Conservation (phyloP, 164 flowering plant species). For the Annona cherimola region DNA sequence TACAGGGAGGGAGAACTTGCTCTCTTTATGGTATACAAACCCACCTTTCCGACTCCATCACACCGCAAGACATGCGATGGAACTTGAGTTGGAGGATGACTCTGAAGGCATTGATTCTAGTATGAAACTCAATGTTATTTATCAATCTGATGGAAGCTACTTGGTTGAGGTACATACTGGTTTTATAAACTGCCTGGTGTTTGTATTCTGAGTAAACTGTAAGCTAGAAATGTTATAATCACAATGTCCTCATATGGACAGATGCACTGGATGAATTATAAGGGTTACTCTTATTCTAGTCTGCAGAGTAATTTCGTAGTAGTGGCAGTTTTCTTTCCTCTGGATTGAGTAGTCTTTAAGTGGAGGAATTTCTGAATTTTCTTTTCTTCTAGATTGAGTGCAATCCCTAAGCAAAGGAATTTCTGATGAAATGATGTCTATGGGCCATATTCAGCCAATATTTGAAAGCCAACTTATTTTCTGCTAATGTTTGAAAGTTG, state of each 20-base stretch:
- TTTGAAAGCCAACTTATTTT: too few species aligned
- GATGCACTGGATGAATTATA: not conserved
- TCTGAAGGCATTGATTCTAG: conserved; percentile 30
- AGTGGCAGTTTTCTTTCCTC: not conserved
- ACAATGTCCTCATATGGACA: not conserved
- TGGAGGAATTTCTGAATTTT: not conserved
- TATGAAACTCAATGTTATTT: conserved; percentile 40
- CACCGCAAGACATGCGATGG: conserved; percentile 51
- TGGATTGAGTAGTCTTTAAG: not conserved
- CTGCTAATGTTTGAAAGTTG: too few species aligned
- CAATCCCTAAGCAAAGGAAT: not conserved
- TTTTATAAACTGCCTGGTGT: not conserved
- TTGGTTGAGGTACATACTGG: conserved; percentile 53
- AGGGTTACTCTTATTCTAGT: not conserved
- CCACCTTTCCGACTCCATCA: conserved; percentile 91
- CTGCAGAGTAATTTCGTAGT: not conserved
- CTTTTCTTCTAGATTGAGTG: not conserved
- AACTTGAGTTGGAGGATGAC: conserved; percentile 70
- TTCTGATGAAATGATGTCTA: not conserved
- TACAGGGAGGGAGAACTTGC: conserved; percentile 37
- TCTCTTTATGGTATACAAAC: conserved; percentile 69
- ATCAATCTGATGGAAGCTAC: conserved; percentile 65
- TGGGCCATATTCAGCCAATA: too few species aligned
- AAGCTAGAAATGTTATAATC: not conserved
- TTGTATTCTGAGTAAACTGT: not conserved